phyloP scores from a whole-genome alignment of 495 filamentous ascomycete species.

The Oidiodendron maius region DNA sequence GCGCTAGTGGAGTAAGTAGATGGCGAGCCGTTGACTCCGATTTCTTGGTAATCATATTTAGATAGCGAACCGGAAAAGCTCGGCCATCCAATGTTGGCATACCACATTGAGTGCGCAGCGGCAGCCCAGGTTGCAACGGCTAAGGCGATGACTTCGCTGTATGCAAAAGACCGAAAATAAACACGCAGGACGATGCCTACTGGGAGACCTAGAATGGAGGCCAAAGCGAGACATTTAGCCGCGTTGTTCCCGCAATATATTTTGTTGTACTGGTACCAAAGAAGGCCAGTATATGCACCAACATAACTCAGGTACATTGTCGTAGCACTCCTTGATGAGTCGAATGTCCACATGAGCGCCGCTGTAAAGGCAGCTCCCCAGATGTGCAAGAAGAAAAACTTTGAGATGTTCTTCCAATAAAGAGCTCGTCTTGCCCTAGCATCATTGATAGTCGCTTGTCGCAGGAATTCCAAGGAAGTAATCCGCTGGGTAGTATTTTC shows the following conservation, averaged over 20 bases:
- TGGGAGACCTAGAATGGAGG: slow-evolving; percentile 38
- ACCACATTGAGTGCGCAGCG: slow-evolving; percentile 40
- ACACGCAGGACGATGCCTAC: slow-evolving; percentile 37
- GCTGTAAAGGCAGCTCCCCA: slow-evolving; percentile 49
- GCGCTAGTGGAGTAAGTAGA: neutral
- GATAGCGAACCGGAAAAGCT: no score
- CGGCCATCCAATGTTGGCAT: neutral
- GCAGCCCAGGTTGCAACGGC: slow-evolving; percentile 46
- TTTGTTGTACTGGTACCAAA: slow-evolving; percentile 57
- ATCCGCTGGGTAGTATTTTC: slow-evolving; percentile 12
- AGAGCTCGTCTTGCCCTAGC: slow-evolving; percentile 41
- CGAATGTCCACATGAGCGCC: slow-evolving; percentile 49
- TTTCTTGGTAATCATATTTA: no score
- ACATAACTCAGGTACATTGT: slow-evolving; percentile 49
- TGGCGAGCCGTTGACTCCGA: neutral
- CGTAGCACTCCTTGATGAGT: slow-evolving; percentile 32
- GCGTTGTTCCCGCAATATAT: slow-evolving; percentile 35
- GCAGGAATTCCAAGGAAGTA: slow-evolving; percentile 18
- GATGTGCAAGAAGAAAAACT: slow-evolving; percentile 49
- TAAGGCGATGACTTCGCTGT: slow-evolving; percentile 43
- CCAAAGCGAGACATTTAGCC: slow-evolving; percentile 39
- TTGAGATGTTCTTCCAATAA: slow-evolving; percentile 48
- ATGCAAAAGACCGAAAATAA: slow-evolving; percentile 31
- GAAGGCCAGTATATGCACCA: slow-evolving; percentile 48
- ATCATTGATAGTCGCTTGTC: slow-evolving; percentile 38